Conservation (phyloP, 2,329 filamentous ascomycete species). For the Clarireedia monteithiana region DNA sequence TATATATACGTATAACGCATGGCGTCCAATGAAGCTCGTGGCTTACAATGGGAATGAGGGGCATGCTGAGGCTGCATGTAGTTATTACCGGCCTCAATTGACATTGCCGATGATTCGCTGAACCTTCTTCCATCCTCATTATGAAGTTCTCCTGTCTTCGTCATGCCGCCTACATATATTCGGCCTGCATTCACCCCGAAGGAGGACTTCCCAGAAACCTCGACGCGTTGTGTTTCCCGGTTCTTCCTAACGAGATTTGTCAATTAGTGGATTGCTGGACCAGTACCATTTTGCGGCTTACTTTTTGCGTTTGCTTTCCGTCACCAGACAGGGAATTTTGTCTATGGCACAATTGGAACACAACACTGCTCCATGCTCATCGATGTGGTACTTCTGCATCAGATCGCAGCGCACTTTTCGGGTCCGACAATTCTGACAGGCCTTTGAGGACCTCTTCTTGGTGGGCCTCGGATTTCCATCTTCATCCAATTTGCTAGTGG, state of each 20-base stretch:
- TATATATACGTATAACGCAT: neutral
- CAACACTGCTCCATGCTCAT: constrained; percentile 22
- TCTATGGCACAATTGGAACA: constrained; percentile 33
- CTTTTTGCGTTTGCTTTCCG: constrained; percentile 62
- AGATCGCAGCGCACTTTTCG: constrained; percentile 93
- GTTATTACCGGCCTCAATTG: neutral
- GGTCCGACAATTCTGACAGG: constrained; percentile 80
- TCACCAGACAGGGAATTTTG: constrained; percentile 42
- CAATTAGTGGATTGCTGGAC: constrained; percentile 26
- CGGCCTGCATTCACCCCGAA: too few relatives aligned
- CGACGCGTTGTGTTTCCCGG: too few relatives aligned
- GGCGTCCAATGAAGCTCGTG: neutral
- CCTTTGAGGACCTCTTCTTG: constrained; percentile 84
- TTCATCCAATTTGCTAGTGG: constrained; percentile 8
- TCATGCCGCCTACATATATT: constrained; percentile 12
- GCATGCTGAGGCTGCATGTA: constrained; percentile 15
- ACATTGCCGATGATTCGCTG: constrained; percentile 15
- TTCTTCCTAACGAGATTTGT: neutral
- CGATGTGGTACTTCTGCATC: constrained; percentile 52
- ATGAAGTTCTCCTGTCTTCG: constrained; percentile 23
- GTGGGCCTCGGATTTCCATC: constrained; percentile 23
- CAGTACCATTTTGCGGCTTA: constrained; percentile 20
- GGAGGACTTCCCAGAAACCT: too few relatives aligned
- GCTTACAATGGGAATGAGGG: constrained; percentile 28
- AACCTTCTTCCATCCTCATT: constrained; percentile 20